phyloP scores from a whole-genome alignment of 805 yeast genomes.

The Candida jianshihensis region DNA sequence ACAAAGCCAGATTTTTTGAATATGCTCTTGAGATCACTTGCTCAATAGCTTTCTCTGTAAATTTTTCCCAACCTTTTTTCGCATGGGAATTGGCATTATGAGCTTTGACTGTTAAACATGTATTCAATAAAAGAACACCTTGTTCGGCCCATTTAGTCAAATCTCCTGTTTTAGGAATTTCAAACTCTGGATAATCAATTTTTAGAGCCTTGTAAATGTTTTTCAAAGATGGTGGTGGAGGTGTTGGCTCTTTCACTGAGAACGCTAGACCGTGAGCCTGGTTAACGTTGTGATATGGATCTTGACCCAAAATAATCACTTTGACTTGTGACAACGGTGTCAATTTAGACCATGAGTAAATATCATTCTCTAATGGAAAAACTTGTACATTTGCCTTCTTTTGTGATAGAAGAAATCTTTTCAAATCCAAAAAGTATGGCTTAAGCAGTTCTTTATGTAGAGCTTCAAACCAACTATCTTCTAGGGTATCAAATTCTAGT shows the following conservation, averaged over 20 bases:
- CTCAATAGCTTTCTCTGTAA: constrained; percentile 68
- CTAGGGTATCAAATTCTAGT: constrained; percentile 65
- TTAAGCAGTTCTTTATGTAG: constrained; percentile 69
- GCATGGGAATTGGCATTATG: constrained; percentile 93
- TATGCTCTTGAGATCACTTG: constrained; percentile 41
- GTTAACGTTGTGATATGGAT: constrained; percentile 86
- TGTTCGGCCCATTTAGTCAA: constrained; percentile 78
- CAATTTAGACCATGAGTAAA: constrained; percentile 87
- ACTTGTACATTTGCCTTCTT: constrained; percentile 40
- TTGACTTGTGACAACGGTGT: constrained; percentile 72
- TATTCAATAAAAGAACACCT: constrained; percentile 83
- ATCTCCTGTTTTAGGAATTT: constrained; percentile 43
- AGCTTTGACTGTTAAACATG: constrained; percentile 86
- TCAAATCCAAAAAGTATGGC: constrained; percentile 75
- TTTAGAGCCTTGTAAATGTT: constrained; percentile 80
- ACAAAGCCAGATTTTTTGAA: constrained; percentile 8
- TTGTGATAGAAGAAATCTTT: constrained; percentile 51
- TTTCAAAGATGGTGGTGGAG: constrained; percentile 80
- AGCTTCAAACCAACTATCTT: constrained; percentile 69
- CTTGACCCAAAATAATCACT: constrained; percentile 88
- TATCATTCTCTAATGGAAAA: constrained; percentile 71
- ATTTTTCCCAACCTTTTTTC: constrained; percentile 84
- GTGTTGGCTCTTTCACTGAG: constrained; percentile 77
- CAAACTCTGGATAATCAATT: constrained; percentile 69
- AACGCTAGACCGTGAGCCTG: constrained; percentile 98